phyloP scores from a whole-genome alignment of 2,329 filamentous ascomycete genomes.

The Fusarium sp. region DNA sequence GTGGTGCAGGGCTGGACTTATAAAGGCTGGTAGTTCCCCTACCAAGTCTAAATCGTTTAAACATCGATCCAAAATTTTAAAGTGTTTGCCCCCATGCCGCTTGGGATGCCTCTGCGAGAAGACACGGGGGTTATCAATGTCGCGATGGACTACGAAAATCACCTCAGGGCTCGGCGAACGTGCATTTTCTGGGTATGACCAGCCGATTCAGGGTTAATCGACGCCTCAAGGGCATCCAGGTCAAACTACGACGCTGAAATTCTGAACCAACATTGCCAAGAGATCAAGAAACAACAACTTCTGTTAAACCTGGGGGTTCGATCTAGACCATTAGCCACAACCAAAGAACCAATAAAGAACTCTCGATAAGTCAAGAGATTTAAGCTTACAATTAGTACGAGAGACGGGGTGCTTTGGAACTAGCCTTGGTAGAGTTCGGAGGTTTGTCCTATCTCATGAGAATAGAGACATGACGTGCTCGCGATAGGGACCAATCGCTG shows the following conservation, averaged over 20 bases:
- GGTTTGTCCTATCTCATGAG: slow-evolving; percentile 14
- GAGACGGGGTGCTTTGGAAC: not conserved
- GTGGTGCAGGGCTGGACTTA: slow-evolving; percentile 34
- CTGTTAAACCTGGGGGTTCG: not conserved
- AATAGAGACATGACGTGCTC: slow-evolving; percentile 37
- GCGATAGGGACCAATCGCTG: slow-evolving; percentile 34
- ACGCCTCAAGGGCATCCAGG: not conserved
- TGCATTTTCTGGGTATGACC: not conserved
- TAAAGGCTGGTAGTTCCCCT: slow-evolving; percentile 19
- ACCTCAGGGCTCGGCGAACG: slow-evolving; percentile 32
- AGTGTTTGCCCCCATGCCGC: not conserved
- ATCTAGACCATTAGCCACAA: not conserved
- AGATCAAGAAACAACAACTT: not conserved
- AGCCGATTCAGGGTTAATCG: not conserved
- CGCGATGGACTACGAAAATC: slow-evolving; percentile 38
- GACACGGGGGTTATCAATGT: slow-evolving; percentile 30
- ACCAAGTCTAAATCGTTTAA: not conserved
- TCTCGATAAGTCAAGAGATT: slow-evolving; percentile 24
- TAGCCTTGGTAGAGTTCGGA: slow-evolving; percentile 15
- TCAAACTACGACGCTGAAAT: not conserved
- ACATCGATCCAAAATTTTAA: not conserved
- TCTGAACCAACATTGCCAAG: not conserved
- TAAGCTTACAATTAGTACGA: not conserved
- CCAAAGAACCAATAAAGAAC: slow-evolving; percentile 30
- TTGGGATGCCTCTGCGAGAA: not conserved